These are phyloP conservation scores for Castanospermum australe DNA, from an alignment of 306 rosid genomes.

Conservation along the genomic window DNA sequence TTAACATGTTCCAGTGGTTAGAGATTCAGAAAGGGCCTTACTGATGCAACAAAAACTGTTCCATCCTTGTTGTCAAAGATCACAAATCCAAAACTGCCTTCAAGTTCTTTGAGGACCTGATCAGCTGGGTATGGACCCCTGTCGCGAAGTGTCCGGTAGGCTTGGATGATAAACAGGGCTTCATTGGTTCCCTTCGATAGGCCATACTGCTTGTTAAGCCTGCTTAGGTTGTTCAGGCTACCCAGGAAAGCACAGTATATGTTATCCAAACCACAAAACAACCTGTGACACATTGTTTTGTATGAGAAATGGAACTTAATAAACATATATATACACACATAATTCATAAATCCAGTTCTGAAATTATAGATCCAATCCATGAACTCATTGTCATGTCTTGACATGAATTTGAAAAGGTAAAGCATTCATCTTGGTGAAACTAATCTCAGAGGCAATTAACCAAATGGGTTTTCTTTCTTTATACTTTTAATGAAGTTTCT, in stretches of 20 bases:
- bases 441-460: neutral
- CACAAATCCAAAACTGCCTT: constrained; percentile 82
- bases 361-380: neutral
- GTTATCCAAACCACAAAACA: constrained; percentile 76
- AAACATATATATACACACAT: neutral
- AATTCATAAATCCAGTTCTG: neutral
- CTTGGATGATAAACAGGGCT: constrained; percentile 75
- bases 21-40: constrained; percentile 21
- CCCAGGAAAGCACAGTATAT: constrained; percentile 82
- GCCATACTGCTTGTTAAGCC: constrained; percentile 76
- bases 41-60: constrained; percentile 79
- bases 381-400: neutral
- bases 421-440: neutral
- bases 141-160: constrained; percentile 84
- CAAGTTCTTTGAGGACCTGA: constrained; percentile 86
- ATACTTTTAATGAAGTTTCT: neutral
- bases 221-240: constrained; percentile 60
- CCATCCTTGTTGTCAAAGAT: constrained; percentile 60
- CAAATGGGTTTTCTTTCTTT: neutral
- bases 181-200: constrained; percentile 72
- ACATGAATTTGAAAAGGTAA: neutral
- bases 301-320: constrained; percentile 1
- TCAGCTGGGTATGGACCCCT: constrained; percentile 95
- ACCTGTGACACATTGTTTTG: constrained; percentile 44
- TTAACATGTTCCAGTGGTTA: neutral